Percentiles rank a stretch among this genome's conserved stretches.
phyloP scores from a whole-genome alignment of 768 basidiomycete species.

The Podaxis rugospora region DNA sequence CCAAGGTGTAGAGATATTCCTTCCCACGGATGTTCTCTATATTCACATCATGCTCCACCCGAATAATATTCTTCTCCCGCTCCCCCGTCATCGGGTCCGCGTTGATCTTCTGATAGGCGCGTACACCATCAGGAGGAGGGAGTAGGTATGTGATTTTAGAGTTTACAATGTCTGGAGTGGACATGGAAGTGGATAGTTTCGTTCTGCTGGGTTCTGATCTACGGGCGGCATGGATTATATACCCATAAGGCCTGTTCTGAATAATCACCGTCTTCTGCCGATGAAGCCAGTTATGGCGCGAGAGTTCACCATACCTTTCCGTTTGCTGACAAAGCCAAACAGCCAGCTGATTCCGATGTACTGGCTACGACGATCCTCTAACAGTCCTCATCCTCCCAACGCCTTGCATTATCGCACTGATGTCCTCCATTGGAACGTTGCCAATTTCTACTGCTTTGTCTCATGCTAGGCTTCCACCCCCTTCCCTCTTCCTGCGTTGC shows the following conservation, averaged over 20 bases:
- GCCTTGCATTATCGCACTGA: background rate
- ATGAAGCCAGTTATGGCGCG: conserved; percentile 1
- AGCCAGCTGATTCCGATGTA: background rate
- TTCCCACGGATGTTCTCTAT: conserved; percentile 54
- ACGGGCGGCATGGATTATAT: background rate
- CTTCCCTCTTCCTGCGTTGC: background rate
- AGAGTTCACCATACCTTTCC: conserved; percentile 3
- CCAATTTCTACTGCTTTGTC: background rate
- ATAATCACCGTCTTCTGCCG: conserved; percentile 5
- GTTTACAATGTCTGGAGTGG: conserved; percentile 1
- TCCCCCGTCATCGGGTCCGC: conserved; percentile 18
- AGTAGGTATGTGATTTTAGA: conserved; percentile 11
- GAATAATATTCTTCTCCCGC: conserved; percentile 18
- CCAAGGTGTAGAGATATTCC: conserved; percentile 37
- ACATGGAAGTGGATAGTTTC: background rate
- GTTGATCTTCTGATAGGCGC: conserved; percentile 22
- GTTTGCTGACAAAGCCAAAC: conserved; percentile 1
- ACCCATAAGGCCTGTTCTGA: background rate
- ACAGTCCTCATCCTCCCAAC: background rate
- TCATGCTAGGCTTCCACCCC: background rate
- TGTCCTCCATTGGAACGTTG: background rate
- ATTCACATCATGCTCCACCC: conserved; percentile 22
- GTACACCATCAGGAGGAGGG: conserved; percentile 21
- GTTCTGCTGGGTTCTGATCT: background rate
- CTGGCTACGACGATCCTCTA: background rate